A percentile compares a stretch with the other conserved stretches of the same genome.
Conservation (phyloP, 163 green algal species). For the Chlorella variabilis region DNA sequence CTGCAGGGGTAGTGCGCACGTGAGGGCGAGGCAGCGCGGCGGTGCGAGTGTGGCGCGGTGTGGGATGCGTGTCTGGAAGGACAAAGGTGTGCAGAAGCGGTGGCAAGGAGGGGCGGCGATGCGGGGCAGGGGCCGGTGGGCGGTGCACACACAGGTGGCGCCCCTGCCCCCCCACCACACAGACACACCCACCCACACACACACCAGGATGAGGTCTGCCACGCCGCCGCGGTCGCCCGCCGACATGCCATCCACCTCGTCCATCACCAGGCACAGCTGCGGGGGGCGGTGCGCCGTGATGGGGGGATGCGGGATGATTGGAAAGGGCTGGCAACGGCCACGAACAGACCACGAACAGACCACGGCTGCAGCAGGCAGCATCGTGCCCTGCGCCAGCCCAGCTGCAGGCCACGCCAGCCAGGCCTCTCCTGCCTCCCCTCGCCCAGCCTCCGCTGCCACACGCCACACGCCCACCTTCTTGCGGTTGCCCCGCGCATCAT, state of each 20-base stretch:
- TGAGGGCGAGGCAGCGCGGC: too few species aligned
- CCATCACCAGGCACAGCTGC: slow-evolving; percentile 93
- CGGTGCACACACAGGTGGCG: too few species aligned
- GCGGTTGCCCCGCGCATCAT: slow-evolving; percentile 25
- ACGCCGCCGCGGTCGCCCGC: slow-evolving; percentile 93
- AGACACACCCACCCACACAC: background rate
- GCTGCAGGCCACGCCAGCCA: too few species aligned
- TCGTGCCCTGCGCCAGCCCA: too few species aligned
- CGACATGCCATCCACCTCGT: slow-evolving; percentile 99
- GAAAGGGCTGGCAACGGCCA: background rate
- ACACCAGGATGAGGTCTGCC: slow-evolving; percentile 85
- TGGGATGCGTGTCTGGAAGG: background rate
- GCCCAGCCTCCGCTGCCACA: too few species aligned
- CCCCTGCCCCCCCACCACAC: too few species aligned
- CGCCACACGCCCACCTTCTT: slow-evolving; percentile 42
- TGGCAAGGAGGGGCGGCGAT: background rate
- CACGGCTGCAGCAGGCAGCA: too few species aligned
- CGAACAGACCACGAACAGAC: too few species aligned
- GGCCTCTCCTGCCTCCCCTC: too few species aligned
- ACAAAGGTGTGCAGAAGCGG: background rate
- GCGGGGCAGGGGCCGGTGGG: background rate
- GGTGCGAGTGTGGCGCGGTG: too few species aligned
- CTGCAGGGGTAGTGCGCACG: background rate
- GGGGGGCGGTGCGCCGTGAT: background rate
- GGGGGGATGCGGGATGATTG: background rate